Evolutionary conservation across 345 rosid species (phyloP).

Genomic region (Syzygium grande): DNA sequence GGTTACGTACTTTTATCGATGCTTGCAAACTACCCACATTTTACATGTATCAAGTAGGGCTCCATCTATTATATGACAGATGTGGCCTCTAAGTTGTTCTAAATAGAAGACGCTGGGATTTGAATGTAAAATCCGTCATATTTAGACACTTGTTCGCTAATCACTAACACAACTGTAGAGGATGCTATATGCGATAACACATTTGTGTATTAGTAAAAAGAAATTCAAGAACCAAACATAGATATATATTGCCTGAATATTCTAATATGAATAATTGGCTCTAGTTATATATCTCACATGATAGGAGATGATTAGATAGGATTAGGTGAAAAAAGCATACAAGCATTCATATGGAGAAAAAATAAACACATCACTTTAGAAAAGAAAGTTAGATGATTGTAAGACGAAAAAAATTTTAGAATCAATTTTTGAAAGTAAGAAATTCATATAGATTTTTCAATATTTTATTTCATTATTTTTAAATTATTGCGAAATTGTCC

Average conservation of each 20-base stretch:
- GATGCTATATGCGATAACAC: not conserved
- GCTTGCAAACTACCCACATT: no score
- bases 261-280: not conserved
- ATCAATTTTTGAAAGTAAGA: not conserved
- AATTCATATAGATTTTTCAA: fast-evolving
- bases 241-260: fast-evolving
- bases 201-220: not conserved
- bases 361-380: not conserved
- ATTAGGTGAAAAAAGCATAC: not conserved
- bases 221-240: no score
- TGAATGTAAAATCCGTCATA: no score
- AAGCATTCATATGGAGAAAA: not conserved
- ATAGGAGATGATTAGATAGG: not conserved
- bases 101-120: no score
- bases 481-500: not conserved
- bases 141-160: no score
- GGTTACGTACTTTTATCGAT: no score
- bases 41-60: no score
- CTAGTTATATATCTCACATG: not conserved
- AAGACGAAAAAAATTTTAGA: not conserved
- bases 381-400: not conserved
- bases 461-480: not conserved
- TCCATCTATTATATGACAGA: no score
- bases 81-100: no score
- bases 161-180: no score